phyloP scores from a whole-genome alignment of 2,329 filamentous ascomycete species.

The Penicillium polonicum region DNA sequence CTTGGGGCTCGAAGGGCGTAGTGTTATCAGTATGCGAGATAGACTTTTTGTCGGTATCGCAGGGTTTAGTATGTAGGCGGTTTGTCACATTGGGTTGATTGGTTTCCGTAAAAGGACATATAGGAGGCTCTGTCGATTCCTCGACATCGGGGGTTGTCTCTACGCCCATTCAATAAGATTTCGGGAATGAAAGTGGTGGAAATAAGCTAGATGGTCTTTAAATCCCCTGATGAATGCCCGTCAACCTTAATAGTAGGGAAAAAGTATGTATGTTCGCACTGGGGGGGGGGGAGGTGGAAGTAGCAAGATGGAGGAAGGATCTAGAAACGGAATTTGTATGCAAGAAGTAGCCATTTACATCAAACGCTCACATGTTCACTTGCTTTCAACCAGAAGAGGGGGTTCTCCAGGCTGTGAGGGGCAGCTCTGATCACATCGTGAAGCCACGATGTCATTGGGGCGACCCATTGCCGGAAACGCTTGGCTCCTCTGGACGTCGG shows the following conservation, averaged over 20 bases:
- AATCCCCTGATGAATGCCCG: background rate
- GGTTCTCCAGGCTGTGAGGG: conserved; percentile 8
- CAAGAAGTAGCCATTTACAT: background rate
- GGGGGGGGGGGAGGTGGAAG: background rate
- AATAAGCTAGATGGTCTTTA: conserved; percentile 1
- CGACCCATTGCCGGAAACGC: conserved; percentile 3
- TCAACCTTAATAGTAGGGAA: background rate
- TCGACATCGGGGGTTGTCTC: conserved; percentile 42
- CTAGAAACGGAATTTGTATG: conserved; percentile 11
- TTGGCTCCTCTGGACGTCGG: conserved; percentile 15
- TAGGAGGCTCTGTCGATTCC: conserved; percentile 44
- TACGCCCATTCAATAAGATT: conserved; percentile 42
- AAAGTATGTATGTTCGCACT: background rate
- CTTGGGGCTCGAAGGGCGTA: conserved; percentile 3
- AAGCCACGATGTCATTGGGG: conserved; percentile 19
- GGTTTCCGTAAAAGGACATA: conserved; percentile 35
- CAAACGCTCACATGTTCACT: conserved; percentile 1
- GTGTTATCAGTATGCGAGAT: conserved; percentile 5
- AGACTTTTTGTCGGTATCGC: conserved; percentile 19
- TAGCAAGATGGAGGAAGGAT: background rate
- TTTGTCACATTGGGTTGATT: conserved; percentile 19
- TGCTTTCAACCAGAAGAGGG: conserved; percentile 10
- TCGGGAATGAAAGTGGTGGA: background rate
- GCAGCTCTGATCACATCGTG: conserved; percentile 9
- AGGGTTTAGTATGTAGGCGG: conserved; percentile 16